Evolutionary conservation across 805 yeast genomes (phyloP).

Genomic region (Diddensiella caesifluorescens): DNA sequence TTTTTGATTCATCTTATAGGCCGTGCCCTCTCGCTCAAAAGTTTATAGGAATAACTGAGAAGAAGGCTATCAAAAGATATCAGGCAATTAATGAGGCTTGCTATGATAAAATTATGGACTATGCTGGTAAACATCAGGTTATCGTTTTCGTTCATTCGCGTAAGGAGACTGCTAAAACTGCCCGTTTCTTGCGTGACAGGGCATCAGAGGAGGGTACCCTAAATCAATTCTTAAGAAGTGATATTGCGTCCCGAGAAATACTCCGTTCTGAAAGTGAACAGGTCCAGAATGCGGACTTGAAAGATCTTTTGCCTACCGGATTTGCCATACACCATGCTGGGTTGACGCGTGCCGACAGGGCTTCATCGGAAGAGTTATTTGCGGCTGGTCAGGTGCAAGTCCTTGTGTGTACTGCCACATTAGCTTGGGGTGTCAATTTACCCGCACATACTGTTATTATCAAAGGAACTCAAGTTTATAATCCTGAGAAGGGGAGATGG

Average conservation of each 20-base stretch:
- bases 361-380: conserved; percentile 76
- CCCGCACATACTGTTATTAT: conserved; percentile 94
- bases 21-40: conserved; percentile 92
- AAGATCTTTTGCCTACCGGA: conserved; percentile 60
- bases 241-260: conserved; percentile 58
- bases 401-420: conserved; percentile 83
- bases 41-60: conserved; percentile 82
- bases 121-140: conserved; percentile 64
- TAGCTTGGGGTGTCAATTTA: conserved; percentile 95
- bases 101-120: conserved; percentile 67
- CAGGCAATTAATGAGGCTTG: conserved; percentile 90
- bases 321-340: conserved; percentile 95
- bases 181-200: conserved; percentile 62
- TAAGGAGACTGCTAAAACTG: conserved; percentile 84
- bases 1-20: conserved; percentile 75
- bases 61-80: conserved; percentile 67
- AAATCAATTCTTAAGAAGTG: conserved; percentile 41
- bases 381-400: conserved; percentile 84
- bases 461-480: conserved; percentile 89
- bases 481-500: conserved; percentile 89
- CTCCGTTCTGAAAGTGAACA: conserved; percentile 57
- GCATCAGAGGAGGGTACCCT: conserved; percentile 51
- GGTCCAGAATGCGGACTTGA: conserved; percentile 48
- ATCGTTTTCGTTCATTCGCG: conserved; percentile 92
- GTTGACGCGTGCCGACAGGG: conserved; percentile 62